Base-by-base conservation (phyloP, 2,329 filamentous ascomycete genomes). In the Phialophora chinensis region DNA sequence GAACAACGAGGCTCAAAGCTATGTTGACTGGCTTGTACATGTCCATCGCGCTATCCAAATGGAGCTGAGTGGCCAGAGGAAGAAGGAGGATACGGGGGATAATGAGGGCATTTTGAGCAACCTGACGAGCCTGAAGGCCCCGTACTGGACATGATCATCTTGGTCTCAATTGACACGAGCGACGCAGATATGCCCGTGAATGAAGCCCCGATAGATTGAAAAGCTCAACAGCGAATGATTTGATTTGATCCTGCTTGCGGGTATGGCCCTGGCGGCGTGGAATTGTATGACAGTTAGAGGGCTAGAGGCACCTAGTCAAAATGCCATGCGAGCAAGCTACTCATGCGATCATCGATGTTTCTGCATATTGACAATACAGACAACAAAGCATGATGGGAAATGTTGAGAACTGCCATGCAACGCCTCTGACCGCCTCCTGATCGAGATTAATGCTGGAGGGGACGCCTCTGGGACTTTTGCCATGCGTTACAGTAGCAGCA, bases 21-120 rank as follows among this genome's bases (percentile, higher is more conserved):
- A 98, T 79, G 95, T 98, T 38, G 95, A 99, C 80, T 99, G 95
- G 95, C 84, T 99, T 74, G 95, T 99, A 65, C 91, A 97, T 79
- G 86, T 98, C 69, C 95, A 99, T 80, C 90, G 94, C 73, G 89
- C 91, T 72, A 95, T 99, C 71, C 93, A 97, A 77, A 83, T 97
- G 70, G 95, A 99, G 86, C 77, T 87, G 72, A 82, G 83, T 56
- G 82, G 82, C 42, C 81, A 83, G 68, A 77, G 81, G 60, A 82
- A 81, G 72, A 80, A 79, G 66, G 80, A 82, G 31, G 65, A 66
- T 20, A 65, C 66, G 49, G 74, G 72, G 11, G 74, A 74, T 49
- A 68, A 76, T 14, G 80, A 82, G 66, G 75, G 79, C 25, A 77
- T 81, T 42, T 75, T 83, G 69, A 77, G 79, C 60, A 79, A 77